These are phyloP conservation scores for Pholiota conissans DNA, from an alignment of 768 basidiomycete species.

Conservation along the genomic window DNA sequence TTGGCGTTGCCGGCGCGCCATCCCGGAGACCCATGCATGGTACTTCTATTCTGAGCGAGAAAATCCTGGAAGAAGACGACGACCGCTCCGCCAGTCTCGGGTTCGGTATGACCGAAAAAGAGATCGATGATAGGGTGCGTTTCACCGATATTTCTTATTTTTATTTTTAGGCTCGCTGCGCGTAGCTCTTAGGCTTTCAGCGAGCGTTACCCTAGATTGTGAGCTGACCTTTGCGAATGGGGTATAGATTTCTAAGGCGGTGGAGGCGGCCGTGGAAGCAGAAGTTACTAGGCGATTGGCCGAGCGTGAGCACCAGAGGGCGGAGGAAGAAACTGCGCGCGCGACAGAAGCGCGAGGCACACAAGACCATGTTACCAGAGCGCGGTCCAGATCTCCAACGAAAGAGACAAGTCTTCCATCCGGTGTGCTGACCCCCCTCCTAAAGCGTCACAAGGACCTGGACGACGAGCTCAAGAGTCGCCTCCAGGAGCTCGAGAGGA, in stretches of 20 bases:
- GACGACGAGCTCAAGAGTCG: slow-evolving; percentile 67
- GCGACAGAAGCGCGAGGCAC: slow-evolving; percentile 30
- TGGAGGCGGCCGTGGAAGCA: slow-evolving; percentile 73
- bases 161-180: neutral
- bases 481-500: slow-evolving; percentile 68
- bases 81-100: slow-evolving; percentile 36
- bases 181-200: neutral
- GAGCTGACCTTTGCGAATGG: neutral
- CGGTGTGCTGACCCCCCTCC: slow-evolving; percentile 58
- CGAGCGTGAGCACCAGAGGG: slow-evolving; percentile 42
- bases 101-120: slow-evolving; percentile 58
- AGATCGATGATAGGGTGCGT: slow-evolving; percentile 74
- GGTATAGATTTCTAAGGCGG: slow-evolving; percentile 65
- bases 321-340: slow-evolving; percentile 34
- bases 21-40: slow-evolving; percentile 11
- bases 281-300: slow-evolving; percentile 71
- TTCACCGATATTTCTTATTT: slow-evolving; percentile 2
- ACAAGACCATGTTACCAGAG: slow-evolving; percentile 24
- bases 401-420: slow-evolving; percentile 42
- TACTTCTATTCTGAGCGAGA: slow-evolving; percentile 20
- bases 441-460: slow-evolving; percentile 65
- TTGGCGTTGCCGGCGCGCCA: slow-evolving; percentile 12
- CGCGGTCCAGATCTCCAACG: slow-evolving; percentile 31
- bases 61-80: slow-evolving; percentile 26
- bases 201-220: neutral